Evolutionary conservation across 2,329 filamentous ascomycete genomes (phyloP).

Genomic region (Orbilia javanica): DNA sequence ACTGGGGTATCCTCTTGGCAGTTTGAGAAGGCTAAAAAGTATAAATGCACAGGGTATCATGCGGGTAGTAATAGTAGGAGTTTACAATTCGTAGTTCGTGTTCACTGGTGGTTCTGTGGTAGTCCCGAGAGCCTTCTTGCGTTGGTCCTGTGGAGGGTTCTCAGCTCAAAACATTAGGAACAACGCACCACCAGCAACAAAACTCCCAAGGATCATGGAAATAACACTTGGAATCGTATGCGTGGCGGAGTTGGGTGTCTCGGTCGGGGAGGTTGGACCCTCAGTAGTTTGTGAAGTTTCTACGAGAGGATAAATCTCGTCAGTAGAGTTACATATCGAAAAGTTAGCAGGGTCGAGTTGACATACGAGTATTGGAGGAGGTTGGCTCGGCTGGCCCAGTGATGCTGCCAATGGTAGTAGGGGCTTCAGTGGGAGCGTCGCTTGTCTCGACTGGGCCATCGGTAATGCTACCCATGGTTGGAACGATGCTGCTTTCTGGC

Average conservation of each 20-base stretch:
- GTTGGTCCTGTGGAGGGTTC: too few species aligned
- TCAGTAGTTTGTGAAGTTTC: conserved; percentile 42
- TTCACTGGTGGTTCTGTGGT: background rate
- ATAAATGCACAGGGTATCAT: conserved; percentile 42
- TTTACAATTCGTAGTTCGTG: conserved; percentile 25
- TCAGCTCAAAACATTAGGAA: conserved; percentile 38
- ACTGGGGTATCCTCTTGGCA: conserved; percentile 18
- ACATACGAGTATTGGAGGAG: conserved; percentile 40
- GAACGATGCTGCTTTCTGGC: conserved; percentile 1
- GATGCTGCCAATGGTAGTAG: conserved; percentile 22
- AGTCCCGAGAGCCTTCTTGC: too few species aligned
- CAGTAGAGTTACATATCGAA: too few species aligned
- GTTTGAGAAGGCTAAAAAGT: background rate
- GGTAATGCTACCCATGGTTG: conserved; percentile 44
- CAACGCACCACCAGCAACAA: conserved; percentile 42
- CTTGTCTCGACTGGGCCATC: conserved; percentile 19
- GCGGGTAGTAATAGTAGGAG: too few species aligned
- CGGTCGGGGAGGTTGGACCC: conserved; percentile 33
- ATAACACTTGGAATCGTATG: conserved; percentile 44
- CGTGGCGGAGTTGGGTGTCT: conserved; percentile 40
- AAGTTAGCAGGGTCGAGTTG: background rate
- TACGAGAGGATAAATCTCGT: background rate
- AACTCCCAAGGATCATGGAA: conserved; percentile 42
- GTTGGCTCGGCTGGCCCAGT: conserved; percentile 17
- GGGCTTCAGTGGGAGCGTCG: background rate